A percentile compares a stretch with the other conserved stretches of the same genome.
Conservation (phyloP, 2,329 filamentous ascomycete species). For the Madurella mycetomatis region DNA sequence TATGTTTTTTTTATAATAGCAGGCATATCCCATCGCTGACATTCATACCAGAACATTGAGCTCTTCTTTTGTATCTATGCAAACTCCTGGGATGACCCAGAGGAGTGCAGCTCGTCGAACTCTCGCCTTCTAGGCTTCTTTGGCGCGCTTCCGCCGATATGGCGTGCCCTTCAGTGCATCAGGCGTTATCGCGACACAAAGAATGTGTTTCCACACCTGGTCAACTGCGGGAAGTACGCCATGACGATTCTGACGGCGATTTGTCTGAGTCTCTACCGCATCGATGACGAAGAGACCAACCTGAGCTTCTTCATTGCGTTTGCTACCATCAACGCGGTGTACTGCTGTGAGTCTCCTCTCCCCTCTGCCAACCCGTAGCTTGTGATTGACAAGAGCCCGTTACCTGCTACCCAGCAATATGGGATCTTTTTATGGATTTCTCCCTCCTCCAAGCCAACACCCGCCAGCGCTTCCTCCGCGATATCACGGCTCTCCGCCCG, state of each 20-base stretch:
- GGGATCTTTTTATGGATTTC: conserved; percentile 97
- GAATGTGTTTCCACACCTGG: conserved; percentile 85
- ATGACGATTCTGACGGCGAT: conserved; percentile 79
- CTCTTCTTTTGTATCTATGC: conserved; percentile 93
- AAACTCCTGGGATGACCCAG: conserved; percentile 67
- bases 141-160: conserved; percentile 75
- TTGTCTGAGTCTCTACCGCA: conserved; percentile 76
- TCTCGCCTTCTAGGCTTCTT: conserved; percentile 85
- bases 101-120: conserved; percentile 78
- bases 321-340: conserved; percentile 76
- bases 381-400: conserved; percentile 2
- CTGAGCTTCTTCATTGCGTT: conserved; percentile 75
- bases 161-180: conserved; percentile 86
- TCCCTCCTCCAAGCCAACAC: conserved; percentile 77
- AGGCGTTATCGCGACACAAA: conserved; percentile 82
- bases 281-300: conserved; percentile 52
- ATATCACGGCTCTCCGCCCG: conserved; percentile 73
- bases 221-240: conserved; percentile 87
- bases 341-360: conserved; percentile 57
- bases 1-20: not conserved
- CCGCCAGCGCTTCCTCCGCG: conserved; percentile 63
- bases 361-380: not conserved
- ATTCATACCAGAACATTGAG: conserved; percentile 65
- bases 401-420: conserved; percentile 53
- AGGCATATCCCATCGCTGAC: conserved; percentile 4